Base-by-base conservation (phyloP, 345 rosid genomes). In the Gossypium stocksii region DNA sequence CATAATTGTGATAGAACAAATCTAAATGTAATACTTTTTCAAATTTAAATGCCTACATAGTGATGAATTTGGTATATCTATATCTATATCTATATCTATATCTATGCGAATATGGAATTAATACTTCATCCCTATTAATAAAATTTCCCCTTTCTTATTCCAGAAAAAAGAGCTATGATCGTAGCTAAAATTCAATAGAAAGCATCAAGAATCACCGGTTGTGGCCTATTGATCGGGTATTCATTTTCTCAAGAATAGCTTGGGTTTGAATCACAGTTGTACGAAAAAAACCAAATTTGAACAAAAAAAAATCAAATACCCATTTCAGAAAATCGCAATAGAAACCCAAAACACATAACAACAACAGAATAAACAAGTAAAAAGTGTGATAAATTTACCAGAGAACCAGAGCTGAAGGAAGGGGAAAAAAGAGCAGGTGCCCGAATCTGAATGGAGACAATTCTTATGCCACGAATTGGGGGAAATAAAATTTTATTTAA, bases 341-440 rank as follows among this genome's bases (percentile, higher is more conserved):
- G 7, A 48, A 67, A 48, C 22, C n/a, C 14, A 48, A 48, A 67
- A 13, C 12, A 46, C 69, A 19, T 2, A 22, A 64, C 19, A 64
- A 38, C 0, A 56, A 56, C 0, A 38, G 23, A 10, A 64, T 43
- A 29, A 43, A 65, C 5, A 19, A 43, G 15, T 19, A 4, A 19
- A 41, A 44, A 44, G 29, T 19, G 23, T 12, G 52, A 65, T 19
- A 1, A 44, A 65, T 19, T 65, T 65, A 65, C 70, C 70, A 11
- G 52, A 65, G 51, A 65, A 45, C 14, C 70, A 65, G 52, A 65
- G 52, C 10, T 65, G 52, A 43, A 65, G 61, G 29, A 20, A 57
- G 17, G 48, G 14, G 7, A 12, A 29, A 16, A 61, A 16, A 62
- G 7, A 15, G 2, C 9, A 29, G 66, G 34, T 14, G 27, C n/a